Evolutionary conservation across 2,329 filamentous ascomycete species (phyloP).

Genomic region (Phaeoacremonium minimum): DNA sequence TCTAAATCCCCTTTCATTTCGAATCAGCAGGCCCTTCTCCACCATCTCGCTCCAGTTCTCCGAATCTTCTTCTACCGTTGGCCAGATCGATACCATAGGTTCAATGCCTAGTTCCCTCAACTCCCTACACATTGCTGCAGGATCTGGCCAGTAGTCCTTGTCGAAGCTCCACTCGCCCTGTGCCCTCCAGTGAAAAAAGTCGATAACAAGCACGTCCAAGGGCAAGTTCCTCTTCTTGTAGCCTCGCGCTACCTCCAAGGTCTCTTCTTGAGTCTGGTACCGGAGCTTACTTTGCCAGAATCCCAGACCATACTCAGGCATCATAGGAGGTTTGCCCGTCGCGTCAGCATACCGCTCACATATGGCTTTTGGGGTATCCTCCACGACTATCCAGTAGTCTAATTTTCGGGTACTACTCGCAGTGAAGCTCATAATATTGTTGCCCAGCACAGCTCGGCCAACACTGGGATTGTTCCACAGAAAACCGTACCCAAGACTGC

Average conservation of each 20-base stretch:
- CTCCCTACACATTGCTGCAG: slow-evolving; percentile 58
- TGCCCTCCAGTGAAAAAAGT: slow-evolving; percentile 64
- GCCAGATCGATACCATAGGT: slow-evolving; percentile 68
- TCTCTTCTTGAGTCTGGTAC: slow-evolving; percentile 62
- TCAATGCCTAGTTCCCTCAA: slow-evolving; percentile 55
- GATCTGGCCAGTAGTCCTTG: slow-evolving; percentile 59
- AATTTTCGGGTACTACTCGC: slow-evolving; percentile 51
- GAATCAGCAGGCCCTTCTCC: slow-evolving; percentile 55
- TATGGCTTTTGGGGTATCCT: slow-evolving; percentile 50
- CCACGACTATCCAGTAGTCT: slow-evolving; percentile 63
- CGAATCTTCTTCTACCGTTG: slow-evolving; percentile 55
- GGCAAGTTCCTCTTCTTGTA: slow-evolving; percentile 51
- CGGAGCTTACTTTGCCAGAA: slow-evolving; percentile 67
- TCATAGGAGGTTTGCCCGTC: slow-evolving; percentile 59
- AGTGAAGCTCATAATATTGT: slow-evolving; percentile 58
- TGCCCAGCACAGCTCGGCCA: slow-evolving; percentile 56
- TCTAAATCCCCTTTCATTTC: slow-evolving; percentile 54
- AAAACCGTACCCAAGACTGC: slow-evolving; percentile 56
- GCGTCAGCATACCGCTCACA: slow-evolving; percentile 49
- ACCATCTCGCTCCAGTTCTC: slow-evolving; percentile 61
- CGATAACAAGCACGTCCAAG: slow-evolving; percentile 61
- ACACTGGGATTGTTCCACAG: slow-evolving; percentile 64
- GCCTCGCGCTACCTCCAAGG: slow-evolving; percentile 55
- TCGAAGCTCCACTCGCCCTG: slow-evolving; percentile 69
- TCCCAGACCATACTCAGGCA: slow-evolving; percentile 64